Conservation (phyloP, 345 rosid genomes). For the Eucalyptus curtisii region DNA sequence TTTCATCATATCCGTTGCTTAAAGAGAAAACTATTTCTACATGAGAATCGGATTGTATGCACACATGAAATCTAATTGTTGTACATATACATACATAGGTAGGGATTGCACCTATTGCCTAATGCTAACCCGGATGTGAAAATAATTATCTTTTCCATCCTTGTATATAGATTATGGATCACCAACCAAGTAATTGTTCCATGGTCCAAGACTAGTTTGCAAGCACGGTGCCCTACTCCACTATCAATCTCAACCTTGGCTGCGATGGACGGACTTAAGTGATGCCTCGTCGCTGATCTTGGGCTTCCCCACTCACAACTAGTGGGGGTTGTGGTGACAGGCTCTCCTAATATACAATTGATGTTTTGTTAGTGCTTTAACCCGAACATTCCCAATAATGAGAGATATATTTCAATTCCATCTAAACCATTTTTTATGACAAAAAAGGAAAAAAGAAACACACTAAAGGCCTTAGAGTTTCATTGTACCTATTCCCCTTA, state of each 20-base stretch:
- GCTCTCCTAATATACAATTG: background rate
- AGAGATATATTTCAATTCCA: background rate
- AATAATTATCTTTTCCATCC: fast-evolving
- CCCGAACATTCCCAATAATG: background rate
- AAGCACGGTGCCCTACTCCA: background rate
- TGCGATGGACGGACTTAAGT: fast-evolving
- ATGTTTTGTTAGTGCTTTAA: background rate
- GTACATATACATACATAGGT: background rate
- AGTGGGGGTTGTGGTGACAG: background rate
- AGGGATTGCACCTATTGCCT: fast-evolving
- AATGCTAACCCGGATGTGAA: background rate
- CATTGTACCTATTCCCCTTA: background rate
- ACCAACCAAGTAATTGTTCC: background rate
- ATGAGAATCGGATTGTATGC: background rate
- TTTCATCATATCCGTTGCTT: background rate
- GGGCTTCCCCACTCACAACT: background rate
- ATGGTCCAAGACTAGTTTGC: background rate
- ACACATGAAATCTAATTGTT: fast-evolving
- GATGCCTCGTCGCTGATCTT: background rate
- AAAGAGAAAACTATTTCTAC: background rate
- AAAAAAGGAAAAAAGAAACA: background rate
- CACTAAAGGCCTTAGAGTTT: background rate
- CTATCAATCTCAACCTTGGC: background rate
- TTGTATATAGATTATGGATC: background rate
- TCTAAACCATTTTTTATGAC: background rate